phyloP scores from a whole-genome alignment of 2,329 filamentous ascomycete genomes.

The Fusarium domesticum region DNA sequence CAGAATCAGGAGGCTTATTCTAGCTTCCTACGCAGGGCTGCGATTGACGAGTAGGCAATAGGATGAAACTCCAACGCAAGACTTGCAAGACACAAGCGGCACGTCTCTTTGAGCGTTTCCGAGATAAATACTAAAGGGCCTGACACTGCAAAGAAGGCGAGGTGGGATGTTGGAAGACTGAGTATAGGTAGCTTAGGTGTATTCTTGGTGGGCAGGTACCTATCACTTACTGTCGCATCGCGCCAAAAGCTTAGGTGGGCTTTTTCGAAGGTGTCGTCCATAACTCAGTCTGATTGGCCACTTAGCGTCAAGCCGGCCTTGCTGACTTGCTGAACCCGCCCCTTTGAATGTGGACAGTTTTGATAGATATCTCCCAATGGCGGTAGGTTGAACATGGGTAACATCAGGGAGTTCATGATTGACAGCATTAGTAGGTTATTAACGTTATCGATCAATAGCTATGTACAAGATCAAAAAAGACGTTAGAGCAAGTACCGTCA shows the following conservation, averaged over 20 bases:
- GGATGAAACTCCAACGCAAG: too few relatives aligned
- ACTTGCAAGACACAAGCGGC: too few relatives aligned
- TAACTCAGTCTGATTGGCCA: constrained; percentile 26
- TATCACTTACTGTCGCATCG: constrained; percentile 12
- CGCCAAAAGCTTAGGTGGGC: constrained; percentile 21
- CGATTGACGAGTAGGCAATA: too few relatives aligned
- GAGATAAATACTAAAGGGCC: not conserved
- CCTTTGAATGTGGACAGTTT: constrained; percentile 6
- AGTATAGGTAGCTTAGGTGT: constrained; percentile 13
- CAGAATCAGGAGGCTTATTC: not conserved
- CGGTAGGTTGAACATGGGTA: too few relatives aligned
- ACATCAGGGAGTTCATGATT: too few relatives aligned
- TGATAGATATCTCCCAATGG: too few relatives aligned
- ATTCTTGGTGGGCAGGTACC: too few relatives aligned
- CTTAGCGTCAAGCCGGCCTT: constrained; percentile 1
- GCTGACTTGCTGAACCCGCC: not conserved
- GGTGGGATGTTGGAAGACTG: constrained; percentile 18
- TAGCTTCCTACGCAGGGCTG: too few relatives aligned
- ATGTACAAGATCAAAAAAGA: too few relatives aligned
- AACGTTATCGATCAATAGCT: too few relatives aligned
- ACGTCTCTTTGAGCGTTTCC: constrained; percentile 1
- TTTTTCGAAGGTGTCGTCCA: constrained; percentile 30
- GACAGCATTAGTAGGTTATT: too few relatives aligned
- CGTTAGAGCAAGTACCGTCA: too few relatives aligned
- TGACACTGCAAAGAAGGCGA: constrained; percentile 12